These are phyloP conservation scores for Penstemon barbatus DNA, from an alignment of 257 asterid genomes.

Conservation along the genomic window DNA sequence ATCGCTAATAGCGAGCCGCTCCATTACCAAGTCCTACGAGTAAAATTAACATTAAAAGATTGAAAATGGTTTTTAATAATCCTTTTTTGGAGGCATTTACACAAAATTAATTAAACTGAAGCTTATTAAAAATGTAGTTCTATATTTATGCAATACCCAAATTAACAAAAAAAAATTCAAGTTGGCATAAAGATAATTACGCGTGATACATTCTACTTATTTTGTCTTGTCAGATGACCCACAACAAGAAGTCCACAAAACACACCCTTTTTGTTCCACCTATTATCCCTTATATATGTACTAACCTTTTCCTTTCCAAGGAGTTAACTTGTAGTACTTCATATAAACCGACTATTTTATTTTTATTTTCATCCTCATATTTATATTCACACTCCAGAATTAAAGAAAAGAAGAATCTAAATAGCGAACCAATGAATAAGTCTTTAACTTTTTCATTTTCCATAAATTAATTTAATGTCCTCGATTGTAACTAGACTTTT, in stretches of 20 bases:
- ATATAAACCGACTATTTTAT: too few relatives aligned
- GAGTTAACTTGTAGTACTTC: not conserved
- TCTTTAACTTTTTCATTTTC: conserved; percentile 23
- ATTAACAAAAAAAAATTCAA: not conserved
- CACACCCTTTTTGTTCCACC: conserved; percentile 11
- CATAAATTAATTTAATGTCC: conserved; percentile 29
- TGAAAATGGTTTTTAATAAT: too few relatives aligned
- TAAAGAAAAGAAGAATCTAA: conserved; percentile 15
- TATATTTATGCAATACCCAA: too few relatives aligned
- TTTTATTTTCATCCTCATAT: not conserved
- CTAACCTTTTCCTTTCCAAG: not conserved
- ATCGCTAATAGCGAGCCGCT: too few relatives aligned
- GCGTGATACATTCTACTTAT: conserved; percentile 27
- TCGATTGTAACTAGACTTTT: conserved; percentile 29
- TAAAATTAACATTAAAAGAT: too few relatives aligned
- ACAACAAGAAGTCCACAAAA: conserved; percentile 4
- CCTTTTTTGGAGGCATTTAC: too few relatives aligned
- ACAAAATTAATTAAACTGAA: too few relatives aligned
- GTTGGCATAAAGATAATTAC: conserved; percentile 16
- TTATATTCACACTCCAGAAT: not conserved
- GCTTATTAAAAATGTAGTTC: too few relatives aligned
- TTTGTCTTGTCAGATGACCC: conserved; percentile 24
- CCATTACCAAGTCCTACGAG: too few relatives aligned
- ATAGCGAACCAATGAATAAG: conserved; percentile 17
- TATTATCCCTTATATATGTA: not conserved